Base-by-base conservation (phyloP, 345 rosid species). In the Salix brachista region DNA sequence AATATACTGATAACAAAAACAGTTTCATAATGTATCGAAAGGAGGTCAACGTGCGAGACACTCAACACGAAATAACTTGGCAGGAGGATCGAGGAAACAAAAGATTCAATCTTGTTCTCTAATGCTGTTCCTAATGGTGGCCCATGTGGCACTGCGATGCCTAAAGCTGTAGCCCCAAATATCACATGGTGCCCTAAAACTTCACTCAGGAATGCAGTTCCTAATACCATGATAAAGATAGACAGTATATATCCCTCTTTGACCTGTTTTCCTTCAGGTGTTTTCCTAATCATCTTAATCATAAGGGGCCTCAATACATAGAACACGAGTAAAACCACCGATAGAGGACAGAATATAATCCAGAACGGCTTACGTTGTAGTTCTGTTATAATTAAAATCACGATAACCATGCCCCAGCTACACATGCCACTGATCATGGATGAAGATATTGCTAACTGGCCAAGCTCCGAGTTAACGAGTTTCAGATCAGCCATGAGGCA, bases 121-220 rank as follows among this genome's bases (percentile, higher is more conserved):
- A 88, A 62, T 0, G 85, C 87, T 1, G 90, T 79, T n/a, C 91
- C 90, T 58, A 88, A 23, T 2, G 90, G 91, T 0, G 91, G 91
- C 1, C 91, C 91, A 23, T 83, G 84, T 0, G 91, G 91, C 7
- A 88, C 85, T 4, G 80, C 85, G 1, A 86, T 58, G 26, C 91
- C 90, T 16, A 86, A 65, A 12, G 84, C 64, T 46, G 82, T 81
- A 32, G 87, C 85, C 60, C 90, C 91, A 37, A 85, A 68, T 11
- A 85, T 46, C 1, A 82, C 52, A 75, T 81, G 71, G 28, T 80
- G 86, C 5, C 80, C 71, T 72, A 75, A 67, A 61, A 77, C 44
- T 61, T 85, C 68, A 12, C 86, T 56, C n/a, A 72, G 75, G 0
- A 83, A 5, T 30, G 82, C 78, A 67, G 79, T 79, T 4, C 70